These are phyloP conservation scores for Scedosporium aurantiacum DNA, from an alignment of 2,329 filamentous ascomycete genomes.

Conservation along the genomic window DNA sequence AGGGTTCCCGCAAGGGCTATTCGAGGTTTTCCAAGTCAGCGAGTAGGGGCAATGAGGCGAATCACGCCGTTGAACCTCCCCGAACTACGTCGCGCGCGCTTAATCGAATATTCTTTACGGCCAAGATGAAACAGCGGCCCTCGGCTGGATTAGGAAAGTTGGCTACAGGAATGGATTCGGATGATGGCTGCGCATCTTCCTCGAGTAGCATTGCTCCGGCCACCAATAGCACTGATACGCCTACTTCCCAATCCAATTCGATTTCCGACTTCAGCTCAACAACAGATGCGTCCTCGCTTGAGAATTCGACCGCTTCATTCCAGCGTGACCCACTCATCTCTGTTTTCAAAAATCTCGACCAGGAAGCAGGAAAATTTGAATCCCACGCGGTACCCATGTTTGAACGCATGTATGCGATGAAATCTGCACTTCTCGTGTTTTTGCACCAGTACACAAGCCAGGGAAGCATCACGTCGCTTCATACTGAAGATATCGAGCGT, in stretches of 20 bases:
- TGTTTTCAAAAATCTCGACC: constrained; percentile 42
- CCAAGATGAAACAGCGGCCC: constrained; percentile 35
- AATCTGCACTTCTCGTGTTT: constrained; percentile 64
- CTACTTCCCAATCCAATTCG: constrained; percentile 26
- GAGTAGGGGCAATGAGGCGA: not conserved
- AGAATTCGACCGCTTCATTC: constrained; percentile 25
- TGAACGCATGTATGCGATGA: constrained; percentile 65
- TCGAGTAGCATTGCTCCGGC: constrained; percentile 32
- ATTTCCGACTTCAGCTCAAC: constrained; percentile 23
- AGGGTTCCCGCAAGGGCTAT: constrained; percentile 3
- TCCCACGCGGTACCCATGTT: constrained; percentile 50
- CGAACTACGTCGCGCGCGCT: constrained; percentile 26
- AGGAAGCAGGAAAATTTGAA: constrained; percentile 47
- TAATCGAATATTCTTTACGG: constrained; percentile 34
- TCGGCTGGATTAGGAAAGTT: constrained; percentile 30
- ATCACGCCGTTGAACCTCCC: constrained; percentile 19
- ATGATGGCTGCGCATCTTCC: constrained; percentile 36
- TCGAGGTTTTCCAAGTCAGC: not conserved
- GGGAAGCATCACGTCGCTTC: constrained; percentile 50
- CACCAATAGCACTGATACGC: constrained; percentile 24
- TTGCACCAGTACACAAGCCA: constrained; percentile 59
- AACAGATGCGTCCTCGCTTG: constrained; percentile 34
- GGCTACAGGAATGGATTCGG: constrained; percentile 23
- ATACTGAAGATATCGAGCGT: constrained; percentile 73
- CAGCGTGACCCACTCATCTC: constrained; percentile 44